Percentiles rank a stretch among this genome's conserved stretches.
Conservation (phyloP, 768 basidiomycete genomes). For the Dioszegia aurantiaca region DNA sequence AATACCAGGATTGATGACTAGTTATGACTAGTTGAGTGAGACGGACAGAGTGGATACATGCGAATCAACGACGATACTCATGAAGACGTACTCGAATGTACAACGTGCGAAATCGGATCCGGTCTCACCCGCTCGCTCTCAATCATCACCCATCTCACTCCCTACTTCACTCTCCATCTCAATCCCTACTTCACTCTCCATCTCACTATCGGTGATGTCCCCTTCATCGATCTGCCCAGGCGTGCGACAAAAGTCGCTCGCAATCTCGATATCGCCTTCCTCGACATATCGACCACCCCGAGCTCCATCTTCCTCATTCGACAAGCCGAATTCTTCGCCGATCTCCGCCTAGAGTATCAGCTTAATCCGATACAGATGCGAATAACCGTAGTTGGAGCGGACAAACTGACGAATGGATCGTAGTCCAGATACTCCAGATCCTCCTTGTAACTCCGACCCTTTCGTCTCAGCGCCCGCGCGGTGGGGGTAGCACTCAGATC, state of each 20-base stretch:
- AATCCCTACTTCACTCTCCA: not conserved
- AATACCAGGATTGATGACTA: too few relatives aligned
- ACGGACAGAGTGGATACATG: too few relatives aligned
- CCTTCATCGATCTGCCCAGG: not conserved
- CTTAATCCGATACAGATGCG: not conserved
- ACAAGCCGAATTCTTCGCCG: not conserved
- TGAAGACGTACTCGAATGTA: too few relatives aligned
- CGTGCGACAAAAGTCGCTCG: not conserved
- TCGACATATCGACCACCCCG: not conserved
- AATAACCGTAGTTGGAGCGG: not conserved
- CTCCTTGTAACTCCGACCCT: slow-evolving; percentile 1
- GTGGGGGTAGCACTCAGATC: slow-evolving; percentile 2
- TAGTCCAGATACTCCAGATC: slow-evolving; percentile 6
- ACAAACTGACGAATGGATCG: slow-evolving; percentile 10
- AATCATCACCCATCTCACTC: not conserved
- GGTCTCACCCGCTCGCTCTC: not conserved
- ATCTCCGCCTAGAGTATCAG: slow-evolving; percentile 5
- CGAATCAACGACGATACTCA: too few relatives aligned
- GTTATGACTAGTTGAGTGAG: too few relatives aligned
- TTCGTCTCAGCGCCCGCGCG: not conserved
- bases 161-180: not conserved
- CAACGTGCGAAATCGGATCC: not conserved
- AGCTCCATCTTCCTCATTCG: not conserved
- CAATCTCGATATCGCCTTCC: too few relatives aligned
- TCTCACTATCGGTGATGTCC: not conserved